Conservation (phyloP, 1,284 basidiomycete species). For the Cryptococcus sp. region DNA sequence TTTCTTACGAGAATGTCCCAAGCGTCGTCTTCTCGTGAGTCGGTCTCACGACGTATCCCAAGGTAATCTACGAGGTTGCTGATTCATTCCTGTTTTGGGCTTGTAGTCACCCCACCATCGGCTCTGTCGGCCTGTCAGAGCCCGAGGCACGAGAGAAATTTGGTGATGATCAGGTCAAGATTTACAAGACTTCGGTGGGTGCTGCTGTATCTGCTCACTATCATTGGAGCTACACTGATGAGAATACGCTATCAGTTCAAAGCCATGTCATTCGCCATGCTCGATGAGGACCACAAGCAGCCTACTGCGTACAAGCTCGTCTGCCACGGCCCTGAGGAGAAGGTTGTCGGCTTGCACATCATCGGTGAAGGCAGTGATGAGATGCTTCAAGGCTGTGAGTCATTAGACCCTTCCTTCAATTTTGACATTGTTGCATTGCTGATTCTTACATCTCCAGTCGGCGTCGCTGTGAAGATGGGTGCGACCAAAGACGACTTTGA, state of each 20-base stretch:
- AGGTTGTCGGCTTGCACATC: conserved; percentile 91
- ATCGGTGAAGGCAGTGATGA: conserved; percentile 89
- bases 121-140: conserved; percentile 89
- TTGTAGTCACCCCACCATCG: conserved; percentile 84
- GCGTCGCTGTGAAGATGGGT: conserved; percentile 93
- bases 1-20: conserved; percentile 88
- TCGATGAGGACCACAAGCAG: conserved; percentile 80
- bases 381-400: conserved; percentile 77
- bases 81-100: background rate
- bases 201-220: background rate
- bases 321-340: conserved; percentile 81
- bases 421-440: background rate
- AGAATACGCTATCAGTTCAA: conserved; percentile 59
- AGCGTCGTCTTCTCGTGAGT: conserved; percentile 91
- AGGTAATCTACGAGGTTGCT: conserved; percentile 6
- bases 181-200: conserved; percentile 67
- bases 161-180: conserved; percentile 80
- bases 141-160: conserved; percentile 83
- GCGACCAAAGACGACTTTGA: conserved; percentile 82
- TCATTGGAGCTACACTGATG: background rate
- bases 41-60: background rate
- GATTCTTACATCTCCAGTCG: conserved; percentile 55
- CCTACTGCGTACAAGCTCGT: conserved; percentile 93
- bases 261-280: conserved; percentile 83
- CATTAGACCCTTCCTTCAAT: background rate